Evolutionary conservation across 1,284 basidiomycete species (phyloP).

Genomic region (Fomitopsis betulina): DNA sequence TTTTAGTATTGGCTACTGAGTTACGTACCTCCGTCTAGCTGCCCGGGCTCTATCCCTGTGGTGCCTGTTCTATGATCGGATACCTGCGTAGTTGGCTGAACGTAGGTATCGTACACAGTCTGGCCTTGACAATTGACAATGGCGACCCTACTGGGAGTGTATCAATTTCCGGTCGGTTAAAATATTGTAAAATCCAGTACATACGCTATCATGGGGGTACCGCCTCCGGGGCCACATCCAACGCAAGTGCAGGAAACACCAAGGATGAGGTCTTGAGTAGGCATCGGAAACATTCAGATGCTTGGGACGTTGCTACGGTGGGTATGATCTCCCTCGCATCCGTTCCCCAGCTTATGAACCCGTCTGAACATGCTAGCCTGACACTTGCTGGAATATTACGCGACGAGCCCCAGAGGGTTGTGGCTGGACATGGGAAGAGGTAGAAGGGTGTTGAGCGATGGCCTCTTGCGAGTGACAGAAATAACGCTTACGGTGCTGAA

Average conservation of each 20-base stretch:
- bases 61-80: conserved; percentile 69
- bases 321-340: not conserved
- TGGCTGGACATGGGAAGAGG: no score
- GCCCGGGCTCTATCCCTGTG: conserved; percentile 59
- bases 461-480: no score
- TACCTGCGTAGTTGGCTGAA: conserved; percentile 63
- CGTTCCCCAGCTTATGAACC: not conserved
- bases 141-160: conserved; percentile 46
- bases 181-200: conserved; percentile 21
- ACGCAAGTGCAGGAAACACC: conserved; percentile 57
- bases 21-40: conserved; percentile 35
- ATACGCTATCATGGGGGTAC: conserved; percentile 74
- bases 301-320: not conserved
- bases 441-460: no score
- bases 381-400: no score
- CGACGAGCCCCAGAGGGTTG: no score
- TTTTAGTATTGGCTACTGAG: not conserved
- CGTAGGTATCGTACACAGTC: conserved; percentile 55
- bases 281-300: conserved; percentile 26
- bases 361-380: not conserved
- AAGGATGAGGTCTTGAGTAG: conserved; percentile 42
- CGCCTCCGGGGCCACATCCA: conserved; percentile 73
- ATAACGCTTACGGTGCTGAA: no score
- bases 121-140: conserved; percentile 62
- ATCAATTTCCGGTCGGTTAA: conserved; percentile 10